These are phyloP conservation scores for Termitomyces sp. DNA, from an alignment of 1,284 basidiomycete genomes.

Conservation along the genomic window DNA sequence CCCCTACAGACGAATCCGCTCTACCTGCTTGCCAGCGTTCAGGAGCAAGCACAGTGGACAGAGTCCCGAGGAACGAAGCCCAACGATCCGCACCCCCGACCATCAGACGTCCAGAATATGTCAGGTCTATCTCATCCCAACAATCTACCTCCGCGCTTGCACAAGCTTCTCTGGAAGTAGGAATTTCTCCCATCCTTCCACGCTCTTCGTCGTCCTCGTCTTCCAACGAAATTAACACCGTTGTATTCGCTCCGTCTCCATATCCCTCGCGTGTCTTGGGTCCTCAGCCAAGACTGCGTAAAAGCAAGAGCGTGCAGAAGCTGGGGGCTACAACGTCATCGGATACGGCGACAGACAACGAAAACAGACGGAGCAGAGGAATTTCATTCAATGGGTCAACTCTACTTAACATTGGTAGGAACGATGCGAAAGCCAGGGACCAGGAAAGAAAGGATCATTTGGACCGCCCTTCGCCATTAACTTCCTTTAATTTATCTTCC, in stretches of 20 bases:
- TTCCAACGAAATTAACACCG: constrained; percentile 37
- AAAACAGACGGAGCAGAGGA: constrained; percentile 28
- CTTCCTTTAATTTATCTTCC: constrained; percentile 20
- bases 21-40: background rate
- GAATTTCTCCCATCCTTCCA: constrained; percentile 50
- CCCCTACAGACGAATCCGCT: constrained; percentile 36
- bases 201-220: constrained; percentile 38
- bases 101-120: background rate
- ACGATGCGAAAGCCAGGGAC: constrained; percentile 40
- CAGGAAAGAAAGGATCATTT: constrained; percentile 30
- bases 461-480: constrained; percentile 8
- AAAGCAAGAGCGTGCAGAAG: constrained; percentile 47
- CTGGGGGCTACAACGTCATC: constrained; percentile 22
- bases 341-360: constrained; percentile 16
- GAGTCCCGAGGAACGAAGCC: background rate
- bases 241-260: constrained; percentile 29
- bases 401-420: constrained; percentile 35
- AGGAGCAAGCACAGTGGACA: background rate
- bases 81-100: background rate
- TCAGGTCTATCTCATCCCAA: constrained; percentile 18
- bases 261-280: constrained; percentile 16
- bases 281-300: constrained; percentile 27
- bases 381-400: constrained; percentile 34
- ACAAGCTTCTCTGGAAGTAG: constrained; percentile 54
- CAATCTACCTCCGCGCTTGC: constrained; percentile 46